Evolutionary conservation across 805 yeast species (phyloP).

Genomic region (Kuraishia hungarica): DNA sequence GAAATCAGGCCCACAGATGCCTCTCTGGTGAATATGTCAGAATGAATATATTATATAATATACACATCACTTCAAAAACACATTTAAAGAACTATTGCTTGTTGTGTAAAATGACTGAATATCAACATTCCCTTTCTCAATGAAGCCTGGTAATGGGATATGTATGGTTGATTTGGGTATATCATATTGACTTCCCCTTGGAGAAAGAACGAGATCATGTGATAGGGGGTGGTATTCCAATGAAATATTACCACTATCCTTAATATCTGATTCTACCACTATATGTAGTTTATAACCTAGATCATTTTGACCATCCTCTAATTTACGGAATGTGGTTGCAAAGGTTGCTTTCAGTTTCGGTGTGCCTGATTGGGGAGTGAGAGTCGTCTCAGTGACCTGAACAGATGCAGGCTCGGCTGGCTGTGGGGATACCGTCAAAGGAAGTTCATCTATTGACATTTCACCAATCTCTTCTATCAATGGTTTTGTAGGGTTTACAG

Average conservation of each 20-base stretch:
- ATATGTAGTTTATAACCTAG: not conserved
- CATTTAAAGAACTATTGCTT: not conserved
- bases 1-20: no score
- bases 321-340: not conserved
- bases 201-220: not conserved
- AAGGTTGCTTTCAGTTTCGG: not conserved
- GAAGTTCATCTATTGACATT: constrained; percentile 9
- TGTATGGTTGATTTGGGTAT: not conserved
- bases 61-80: not conserved
- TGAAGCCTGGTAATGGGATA: not conserved
- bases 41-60: no score
- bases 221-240: not conserved
- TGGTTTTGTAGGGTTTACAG: constrained; percentile 21
- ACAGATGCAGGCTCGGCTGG: not conserved
- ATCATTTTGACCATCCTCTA: not conserved
- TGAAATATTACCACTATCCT: not conserved
- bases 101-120: not conserved
- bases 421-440: not conserved
- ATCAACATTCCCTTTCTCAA: not conserved
- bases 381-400: not conserved
- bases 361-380: not conserved
- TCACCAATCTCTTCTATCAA: constrained; percentile 48
- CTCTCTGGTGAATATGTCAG: no score
- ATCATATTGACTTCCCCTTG: not conserved
- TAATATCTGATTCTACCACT: not conserved